These are phyloP conservation scores for Candida nonsorbophila DNA, from an alignment of 805 yeast species.

Conservation along the genomic window DNA sequence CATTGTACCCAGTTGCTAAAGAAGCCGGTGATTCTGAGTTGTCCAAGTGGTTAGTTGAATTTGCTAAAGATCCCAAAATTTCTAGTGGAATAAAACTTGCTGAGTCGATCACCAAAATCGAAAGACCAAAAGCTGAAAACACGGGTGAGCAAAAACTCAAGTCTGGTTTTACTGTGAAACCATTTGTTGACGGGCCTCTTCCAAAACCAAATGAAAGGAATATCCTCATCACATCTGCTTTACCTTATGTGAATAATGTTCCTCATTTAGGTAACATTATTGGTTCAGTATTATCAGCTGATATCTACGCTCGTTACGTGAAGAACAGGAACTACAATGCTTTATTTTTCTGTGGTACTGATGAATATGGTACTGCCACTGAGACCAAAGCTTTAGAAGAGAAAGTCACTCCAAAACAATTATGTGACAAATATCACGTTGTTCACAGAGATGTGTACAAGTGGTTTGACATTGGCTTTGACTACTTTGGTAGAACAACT, in stretches of 20 bases:
- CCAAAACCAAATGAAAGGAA: conserved; percentile 76
- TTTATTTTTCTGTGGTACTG: conserved; percentile 91
- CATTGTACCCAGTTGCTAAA: conserved; percentile 43
- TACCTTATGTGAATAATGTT: conserved; percentile 96
- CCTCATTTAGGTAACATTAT: conserved; percentile 97
- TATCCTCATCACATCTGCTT: conserved; percentile 87
- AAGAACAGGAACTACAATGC: conserved; percentile 86
- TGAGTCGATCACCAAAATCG: conserved; percentile 38
- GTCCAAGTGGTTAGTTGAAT: conserved; percentile 38
- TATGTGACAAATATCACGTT: conserved; percentile 86
- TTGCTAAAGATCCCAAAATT: conserved; percentile 33
- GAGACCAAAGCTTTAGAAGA: conserved; percentile 97
- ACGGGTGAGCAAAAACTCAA: conserved; percentile 34
- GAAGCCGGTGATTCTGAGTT: conserved; percentile 14
- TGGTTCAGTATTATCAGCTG: conserved; percentile 93
- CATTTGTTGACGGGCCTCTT: conserved; percentile 20
- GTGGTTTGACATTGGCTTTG: conserved; percentile 96
- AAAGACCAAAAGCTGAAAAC: conserved; percentile 31
- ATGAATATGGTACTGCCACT: conserved; percentile 99
- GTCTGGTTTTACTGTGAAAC: conserved; percentile 25
- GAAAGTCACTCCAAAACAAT: conserved; percentile 76
- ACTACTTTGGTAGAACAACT: conserved; percentile 94
- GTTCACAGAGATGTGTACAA: conserved; percentile 88
- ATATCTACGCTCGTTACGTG: conserved; percentile 84
- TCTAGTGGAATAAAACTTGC: conserved; percentile 43